Base-by-base conservation (phyloP, 257 asterid species). In the Fraxinus excelsior region DNA sequence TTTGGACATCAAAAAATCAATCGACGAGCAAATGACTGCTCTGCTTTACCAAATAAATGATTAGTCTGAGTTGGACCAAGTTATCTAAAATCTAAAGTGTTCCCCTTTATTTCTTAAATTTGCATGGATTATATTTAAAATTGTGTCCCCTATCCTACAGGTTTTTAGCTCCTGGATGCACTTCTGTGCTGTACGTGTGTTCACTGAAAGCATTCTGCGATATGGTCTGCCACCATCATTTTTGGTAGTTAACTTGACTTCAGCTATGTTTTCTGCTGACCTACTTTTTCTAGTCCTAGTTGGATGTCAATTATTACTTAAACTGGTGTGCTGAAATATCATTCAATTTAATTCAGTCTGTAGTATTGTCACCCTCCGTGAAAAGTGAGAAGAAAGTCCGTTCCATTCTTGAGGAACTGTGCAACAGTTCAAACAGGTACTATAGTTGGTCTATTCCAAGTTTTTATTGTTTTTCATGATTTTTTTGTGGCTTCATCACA, bases 141-240 rank as follows among this genome's bases (percentile, higher is more conserved):
- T 51, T 18, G 23, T 51, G 60, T 51, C 21, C 19, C 21, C 23
- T 80, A 3, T 71, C 44, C 70, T 77, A 42, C 93, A 94, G 97
- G 98, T 91, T 80, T 94, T 94, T 79, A 83, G 88, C 91, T 94
- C 97, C 79, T 94, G 98, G 97, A 91, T 91, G 98, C 97, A 90
- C 84, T 91, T 91, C 77, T 89, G 96, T 81, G 98, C 93, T 79
- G 95, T 89, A 66, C 93, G 97, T 73, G 85, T 92, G 80, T 92
- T 89, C n/a, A n/a, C n/a, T n/a, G n/a, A n/a, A n/a, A n/a, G n/a
- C n/a, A n/a, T n/a, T n/a, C n/a, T n/a, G n/a, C n/a, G n/a, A n/a
- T 92, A 92, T 46, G 94, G 97, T 53, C 91, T 90, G 74, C 97
- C 96, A 16, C 97, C 94, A 42, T 85, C 96, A 21, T 92, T 87